Evolutionary conservation across 257 asterid species (phyloP), one percentile per base, ranked within the genome.

Genomic region (Rubia yunnanensis): DNA sequence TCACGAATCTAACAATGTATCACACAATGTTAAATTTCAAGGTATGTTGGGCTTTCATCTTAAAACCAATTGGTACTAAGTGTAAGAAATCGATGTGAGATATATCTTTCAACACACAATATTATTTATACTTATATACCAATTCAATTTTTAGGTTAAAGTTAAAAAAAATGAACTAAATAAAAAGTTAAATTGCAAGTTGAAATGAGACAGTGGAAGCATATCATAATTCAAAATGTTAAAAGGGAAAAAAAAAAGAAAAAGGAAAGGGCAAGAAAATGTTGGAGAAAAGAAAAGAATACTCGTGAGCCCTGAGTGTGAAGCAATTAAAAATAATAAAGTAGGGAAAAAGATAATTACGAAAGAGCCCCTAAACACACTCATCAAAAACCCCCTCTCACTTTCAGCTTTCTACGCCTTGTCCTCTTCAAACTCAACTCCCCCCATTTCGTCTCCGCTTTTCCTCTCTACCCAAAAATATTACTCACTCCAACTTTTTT

Each of bases 301-400:
- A 48, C 62, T 65, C 44, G 6, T 10, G 36, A 20, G 61, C 5
- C 38, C n/a, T 64, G 32, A 64, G 6, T n/a, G 13, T 41, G 39
- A 49, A 63, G 15, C 32, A 44, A 22, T 28, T 27, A 44, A 44
- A 50, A n/a, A 50, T 35, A 50, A 49, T 7, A 17, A 64, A 58
- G 34, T n/a, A 6, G 13, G 39, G 38, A 60, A 18, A 5, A 22
- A 2, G 36, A 55, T 55, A 77, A 73, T 80, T 76, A 71, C 90
- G 70, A 34, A 38, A 73, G 0, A 34, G 68, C 80, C 95, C 95
- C 70, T 66, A 24, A 2, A 30, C 64, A 72, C 85, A 75, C 86
- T 80, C 82, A 82, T 92, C 86, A 92, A 88, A 86, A 81, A 24
- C 85, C 82, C 91, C 54, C 71, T 68, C 88, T 67, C 80, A 59